Evolutionary conservation across 1,139 yeast species (phyloP), one percentile per base, ranked within the genome.

Genomic region (Saccharomyces hybrid): DNA sequence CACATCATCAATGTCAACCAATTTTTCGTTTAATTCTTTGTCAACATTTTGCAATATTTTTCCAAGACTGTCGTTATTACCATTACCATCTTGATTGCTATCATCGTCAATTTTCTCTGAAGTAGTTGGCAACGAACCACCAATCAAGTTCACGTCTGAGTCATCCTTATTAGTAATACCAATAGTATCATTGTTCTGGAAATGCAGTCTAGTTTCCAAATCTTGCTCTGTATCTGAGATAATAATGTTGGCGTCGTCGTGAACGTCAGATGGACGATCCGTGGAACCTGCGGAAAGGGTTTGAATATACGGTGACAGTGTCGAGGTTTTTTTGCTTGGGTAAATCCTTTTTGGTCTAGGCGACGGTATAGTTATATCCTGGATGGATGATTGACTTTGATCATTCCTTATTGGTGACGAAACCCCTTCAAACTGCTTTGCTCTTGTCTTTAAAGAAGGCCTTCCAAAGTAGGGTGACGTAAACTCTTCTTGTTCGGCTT

Each of bases 21-120:
- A 27, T 21, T 48, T 49, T 28, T 57, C 55, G 34, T 57, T 55
- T 34, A 57, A 34, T 51, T 58, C 60, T 14, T 41, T 49, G 9
- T 52, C 55, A 14, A 57, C 52, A 26, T 56, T 54, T 21, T 52
- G 50, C 16, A 56, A 53, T 4, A 58, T 54, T 38, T 32, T 49
- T 9, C 14, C 34, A n/a, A 50, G 41, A n/a, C 46, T 49, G 24
- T 48, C 31, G 24, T 41, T 47, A 8, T 32, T 51, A 12, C 34
- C 50, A 24, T 38, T 29, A 24, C 48, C 46, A 4, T 61, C 64
- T 28, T 58, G 47, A 6, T 60, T 52, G 29, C 59, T 60, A 28
- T 60, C 63, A 53, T 61, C 63, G 31, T 56, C 59, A 53, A 59
- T 61, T 14, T 41, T 50, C 24, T 57, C 59, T 12, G 53, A 29